phyloP scores from a whole-genome alignment of 306 rosid genomes.

The Pterocarpus macrocarpus region DNA sequence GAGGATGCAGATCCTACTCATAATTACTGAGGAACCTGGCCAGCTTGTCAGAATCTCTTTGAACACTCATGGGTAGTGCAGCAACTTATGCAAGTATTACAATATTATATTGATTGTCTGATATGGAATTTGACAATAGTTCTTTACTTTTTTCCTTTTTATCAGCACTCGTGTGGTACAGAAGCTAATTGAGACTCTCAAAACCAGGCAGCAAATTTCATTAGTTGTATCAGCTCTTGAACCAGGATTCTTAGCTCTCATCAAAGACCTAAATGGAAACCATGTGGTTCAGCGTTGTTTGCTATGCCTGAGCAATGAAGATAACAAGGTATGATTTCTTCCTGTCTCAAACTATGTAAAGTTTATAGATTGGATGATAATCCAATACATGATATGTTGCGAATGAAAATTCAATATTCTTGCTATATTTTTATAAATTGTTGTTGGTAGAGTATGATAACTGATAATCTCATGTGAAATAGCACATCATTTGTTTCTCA shows the following conservation, averaged over 20 bases:
- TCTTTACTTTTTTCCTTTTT: constrained; percentile 3
- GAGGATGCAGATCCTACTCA: constrained; percentile 55
- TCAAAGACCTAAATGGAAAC: constrained; percentile 69
- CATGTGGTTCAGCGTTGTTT: constrained; percentile 75
- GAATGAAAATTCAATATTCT: background rate
- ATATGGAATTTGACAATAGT: constrained; percentile 18
- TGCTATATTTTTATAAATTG: background rate
- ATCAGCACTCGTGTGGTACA: constrained; percentile 72
- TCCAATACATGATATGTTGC: background rate
- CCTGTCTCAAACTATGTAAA: constrained; percentile 18
- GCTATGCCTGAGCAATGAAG: constrained; percentile 61
- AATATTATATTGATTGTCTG: constrained; percentile 19
- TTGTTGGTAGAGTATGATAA: constrained; percentile 13
- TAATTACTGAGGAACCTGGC: constrained; percentile 56
- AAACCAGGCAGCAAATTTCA: constrained; percentile 59
- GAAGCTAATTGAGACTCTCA: constrained; percentile 71
- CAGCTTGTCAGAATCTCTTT: constrained; percentile 66
- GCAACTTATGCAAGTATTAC: constrained; percentile 6
- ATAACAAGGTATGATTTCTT: constrained; percentile 56
- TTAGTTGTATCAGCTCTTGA: constrained; percentile 62
- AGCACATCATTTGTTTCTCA: background rate
- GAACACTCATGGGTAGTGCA: constrained; percentile 65
- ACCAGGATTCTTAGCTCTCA: constrained; percentile 68
- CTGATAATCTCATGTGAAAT: constrained; percentile 12
- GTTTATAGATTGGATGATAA: constrained; percentile 22